Conservation (phyloP, 805 yeast species). For the Yamadazyma sp. region DNA sequence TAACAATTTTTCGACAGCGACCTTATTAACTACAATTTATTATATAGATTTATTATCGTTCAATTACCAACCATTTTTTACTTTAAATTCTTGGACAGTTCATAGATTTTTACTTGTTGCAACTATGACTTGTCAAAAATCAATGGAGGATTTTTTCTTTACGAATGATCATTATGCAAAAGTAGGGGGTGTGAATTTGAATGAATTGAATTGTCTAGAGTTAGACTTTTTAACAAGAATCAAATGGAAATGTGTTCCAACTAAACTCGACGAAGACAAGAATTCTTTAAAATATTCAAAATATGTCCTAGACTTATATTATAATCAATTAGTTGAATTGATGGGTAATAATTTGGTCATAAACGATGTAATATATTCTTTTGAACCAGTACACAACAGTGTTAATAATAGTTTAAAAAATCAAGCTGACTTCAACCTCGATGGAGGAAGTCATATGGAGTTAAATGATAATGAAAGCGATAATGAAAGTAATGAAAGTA, state of each 20-base stretch:
- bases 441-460: slow-evolving; percentile 4
- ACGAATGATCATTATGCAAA: slow-evolving; percentile 92
- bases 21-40: slow-evolving; percentile 78
- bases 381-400: neutral
- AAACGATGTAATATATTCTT: slow-evolving; percentile 13
- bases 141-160: slow-evolving; percentile 89
- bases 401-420: neutral
- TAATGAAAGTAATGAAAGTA: slow-evolving; percentile 7
- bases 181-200: slow-evolving; percentile 88
- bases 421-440: no score
- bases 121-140: slow-evolving; percentile 86
- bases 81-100: slow-evolving; percentile 86
- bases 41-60: slow-evolving; percentile 83
- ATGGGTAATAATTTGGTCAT: slow-evolving; percentile 34
- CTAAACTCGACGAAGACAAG: slow-evolving; percentile 23
- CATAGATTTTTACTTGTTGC: slow-evolving; percentile 89
- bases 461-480: slow-evolving; percentile 1
- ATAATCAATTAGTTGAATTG: slow-evolving; percentile 35
- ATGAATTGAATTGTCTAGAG: slow-evolving; percentile 83
- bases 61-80: slow-evolving; percentile 71
- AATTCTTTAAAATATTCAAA: slow-evolving; percentile 29
- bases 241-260: slow-evolving; percentile 56
- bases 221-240: slow-evolving; percentile 81
- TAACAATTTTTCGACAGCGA: slow-evolving; percentile 81
- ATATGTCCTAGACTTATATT: slow-evolving; percentile 39